Base-by-base conservation (phyloP, 768 basidiomycete genomes). In the Podaxis sp. region DNA sequence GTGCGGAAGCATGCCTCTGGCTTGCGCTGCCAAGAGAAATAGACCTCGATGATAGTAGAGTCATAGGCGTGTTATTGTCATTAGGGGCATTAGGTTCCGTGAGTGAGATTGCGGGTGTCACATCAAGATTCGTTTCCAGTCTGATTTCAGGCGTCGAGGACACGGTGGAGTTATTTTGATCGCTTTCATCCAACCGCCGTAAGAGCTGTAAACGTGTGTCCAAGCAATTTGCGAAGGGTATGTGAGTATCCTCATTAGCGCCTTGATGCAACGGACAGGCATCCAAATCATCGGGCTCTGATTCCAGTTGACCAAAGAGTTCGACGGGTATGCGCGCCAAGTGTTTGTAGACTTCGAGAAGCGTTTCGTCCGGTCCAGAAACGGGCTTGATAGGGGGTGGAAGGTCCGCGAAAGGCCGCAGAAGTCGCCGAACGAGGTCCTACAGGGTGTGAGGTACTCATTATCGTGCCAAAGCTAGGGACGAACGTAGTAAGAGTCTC, bases 401-500 rank as follows among this genome's bases (percentile, higher is more conserved):
- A 19, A 82, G 70, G 3, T 71, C 67, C 9, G 76, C 70, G 50
- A 90, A 79, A 2, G 87, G 88, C 52, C 78, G 71, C 8, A 92
- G 73, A 54, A 92, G 75, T 27, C 86, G 83, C 57, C 80, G 83
- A 33, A 91, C 82, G 64, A 93, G 84, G 65, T 88, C 88, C 91
- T 93, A 65, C 2, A 62, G 33, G 33, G 33, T 9, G 33, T 33
- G 33, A 64, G 11, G 47, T 17, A 57, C 54, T 63, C 6, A 27
- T 27, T 33, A 38, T 8, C 55, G 59, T 25, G 22, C 36, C 19
- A 12, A 52, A 7, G 13, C 9, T 24, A 24, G 41, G 54, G 51
- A 76, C 85, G 46, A 66, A 91, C 91, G 71, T 92, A 92, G 70
- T 92, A 93, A 63, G 80, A 82, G 46, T 87, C 84, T 57, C 91